Percentiles rank a stretch among this genome's conserved stretches.
These are phyloP conservation scores for Thielaviopsis punctulata DNA, from an alignment of 2,329 filamentous ascomycete species.

Conservation along the genomic window DNA sequence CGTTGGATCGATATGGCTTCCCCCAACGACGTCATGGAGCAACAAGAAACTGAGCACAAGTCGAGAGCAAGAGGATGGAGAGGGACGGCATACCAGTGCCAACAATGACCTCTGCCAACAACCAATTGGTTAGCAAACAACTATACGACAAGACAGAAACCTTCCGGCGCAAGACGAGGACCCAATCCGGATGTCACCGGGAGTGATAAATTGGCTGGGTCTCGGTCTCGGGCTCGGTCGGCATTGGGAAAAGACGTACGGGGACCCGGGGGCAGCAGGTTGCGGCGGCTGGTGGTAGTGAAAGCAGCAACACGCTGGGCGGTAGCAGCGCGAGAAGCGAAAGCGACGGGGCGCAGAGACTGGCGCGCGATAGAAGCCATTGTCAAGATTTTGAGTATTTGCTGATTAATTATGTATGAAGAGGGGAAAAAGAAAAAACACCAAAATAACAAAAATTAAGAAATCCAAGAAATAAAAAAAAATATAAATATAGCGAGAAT, in stretches of 20 bases:
- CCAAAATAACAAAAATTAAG: neutral
- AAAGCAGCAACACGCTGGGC: constrained; percentile 52
- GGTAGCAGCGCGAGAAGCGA: constrained; percentile 16
- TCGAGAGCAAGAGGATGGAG: neutral
- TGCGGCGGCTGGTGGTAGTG: constrained; percentile 62
- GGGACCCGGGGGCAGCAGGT: constrained; percentile 67
- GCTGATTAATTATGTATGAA: neutral
- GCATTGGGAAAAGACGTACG: constrained; percentile 39
- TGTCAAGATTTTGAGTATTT: constrained; percentile 12
- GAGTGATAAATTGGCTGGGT: neutral
- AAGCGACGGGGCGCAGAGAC: constrained; percentile 28
- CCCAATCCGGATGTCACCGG: neutral
- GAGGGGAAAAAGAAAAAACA: neutral
- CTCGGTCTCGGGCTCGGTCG: neutral
- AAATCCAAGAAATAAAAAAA: neutral
- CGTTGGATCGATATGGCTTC: neutral
- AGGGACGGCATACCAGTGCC: constrained; percentile 45
- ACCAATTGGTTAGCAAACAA: constrained; percentile 25
- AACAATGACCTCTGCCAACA: constrained; percentile 46
- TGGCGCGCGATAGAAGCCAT: constrained; percentile 43
- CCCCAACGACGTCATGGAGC: neutral
- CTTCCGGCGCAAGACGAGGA: neutral
- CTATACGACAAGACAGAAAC: neutral
- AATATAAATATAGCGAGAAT: constrained; percentile 1
- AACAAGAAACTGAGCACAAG: neutral